Evolutionary conservation across 306 rosid species (phyloP), one percentile per base, ranked within the genome.

Genomic region (Vigna radiata): DNA sequence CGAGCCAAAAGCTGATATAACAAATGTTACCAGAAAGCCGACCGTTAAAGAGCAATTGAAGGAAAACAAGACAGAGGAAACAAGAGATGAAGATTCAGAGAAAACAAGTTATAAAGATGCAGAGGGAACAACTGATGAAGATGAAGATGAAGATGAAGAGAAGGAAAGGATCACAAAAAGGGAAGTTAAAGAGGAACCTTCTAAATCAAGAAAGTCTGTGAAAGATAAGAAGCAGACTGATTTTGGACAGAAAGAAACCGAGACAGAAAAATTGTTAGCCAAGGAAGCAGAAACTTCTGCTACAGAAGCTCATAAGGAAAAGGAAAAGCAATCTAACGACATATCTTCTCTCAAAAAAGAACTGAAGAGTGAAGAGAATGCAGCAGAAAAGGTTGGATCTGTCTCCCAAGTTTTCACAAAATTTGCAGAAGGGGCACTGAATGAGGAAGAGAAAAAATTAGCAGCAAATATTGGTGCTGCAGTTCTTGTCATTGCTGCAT

Each of bases 391-490:
- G 52, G 59, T 7, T 46, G 63, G 15, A 62, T 43, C 82, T 70
- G 85, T 85, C 41, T 63, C 70, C 49, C 44, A 79, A 31, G 76
- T 62, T 59, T 70, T 83, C 49, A 37, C 58, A 61, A 84, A 64
- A 80, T 73, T 80, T 14, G 23, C 56, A 2, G 65, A 41, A 65
- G 76, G 82, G 55, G 69, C 54, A 73, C 60, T 55, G 77, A 82
- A 77, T 27, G 60, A 82, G 4, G 88, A 83, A 8, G 92, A 89
- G 54, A 87, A 74, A 74, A 72, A 73, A 31, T 43, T 75, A 29
- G 25, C 78, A 21, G 46, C 71, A 65, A 89, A 87, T 68, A 54
- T 89, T 37, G 88, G 88, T 76, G 91, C 81, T 63, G 90, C 90
- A 36, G 23, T 76, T 81, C 77, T 89, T 5, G 89, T 87, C 4